These are phyloP conservation scores for Hanseniaspora opuntiae DNA, from an alignment of 805 yeast genomes.

Conservation along the genomic window DNA sequence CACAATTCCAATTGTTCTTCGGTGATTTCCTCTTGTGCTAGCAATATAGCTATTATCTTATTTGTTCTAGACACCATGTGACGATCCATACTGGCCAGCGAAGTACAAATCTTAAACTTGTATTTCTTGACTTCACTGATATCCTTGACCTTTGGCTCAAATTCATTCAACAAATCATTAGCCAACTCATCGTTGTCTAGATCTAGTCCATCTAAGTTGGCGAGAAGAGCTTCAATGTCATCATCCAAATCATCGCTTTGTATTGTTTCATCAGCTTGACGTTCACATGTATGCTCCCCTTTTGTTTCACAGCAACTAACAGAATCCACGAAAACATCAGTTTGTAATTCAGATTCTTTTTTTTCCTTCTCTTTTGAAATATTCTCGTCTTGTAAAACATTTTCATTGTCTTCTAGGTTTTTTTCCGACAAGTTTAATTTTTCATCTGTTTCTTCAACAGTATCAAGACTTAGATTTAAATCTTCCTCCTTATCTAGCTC, in stretches of 20 bases:
- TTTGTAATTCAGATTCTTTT: too few relatives aligned
- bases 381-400: too few relatives aligned
- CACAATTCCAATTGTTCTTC: constrained; percentile 22
- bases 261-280: neutral
- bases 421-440: neutral
- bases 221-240: constrained; percentile 24
- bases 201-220: constrained; percentile 20
- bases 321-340: neutral
- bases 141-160: constrained; percentile 11
- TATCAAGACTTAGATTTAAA: too few relatives aligned
- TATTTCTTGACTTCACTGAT: constrained; percentile 28
- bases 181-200: constrained; percentile 15
- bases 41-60: constrained; percentile 56
- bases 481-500: too few relatives aligned
- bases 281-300: neutral
- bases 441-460: neutral
- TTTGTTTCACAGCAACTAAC: neutral
- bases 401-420: neutral
- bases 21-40: constrained; percentile 28
- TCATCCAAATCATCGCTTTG: constrained; percentile 15
- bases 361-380: too few relatives aligned
- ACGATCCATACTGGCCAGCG: constrained; percentile 75
- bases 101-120: constrained; percentile 69
- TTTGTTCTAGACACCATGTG: constrained; percentile 67
- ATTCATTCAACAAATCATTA: constrained; percentile 13